phyloP scores from a whole-genome alignment of 768 basidiomycete genomes.

The Fomitopsis serialis region DNA sequence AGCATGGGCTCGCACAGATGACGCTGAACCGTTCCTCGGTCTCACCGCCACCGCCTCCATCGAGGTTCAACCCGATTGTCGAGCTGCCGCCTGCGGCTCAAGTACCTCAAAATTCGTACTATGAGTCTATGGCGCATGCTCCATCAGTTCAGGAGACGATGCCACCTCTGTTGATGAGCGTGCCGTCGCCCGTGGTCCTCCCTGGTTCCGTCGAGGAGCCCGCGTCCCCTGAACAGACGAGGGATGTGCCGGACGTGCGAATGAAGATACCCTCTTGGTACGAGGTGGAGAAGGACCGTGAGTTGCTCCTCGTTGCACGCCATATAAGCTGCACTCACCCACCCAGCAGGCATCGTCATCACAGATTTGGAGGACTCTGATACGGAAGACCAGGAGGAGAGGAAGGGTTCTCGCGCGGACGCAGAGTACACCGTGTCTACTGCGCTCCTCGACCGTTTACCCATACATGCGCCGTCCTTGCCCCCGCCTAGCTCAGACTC shows the following conservation, averaged over 20 bases:
- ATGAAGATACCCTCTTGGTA: constrained; percentile 68
- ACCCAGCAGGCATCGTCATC: constrained; percentile 53
- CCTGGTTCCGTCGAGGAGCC: constrained; percentile 41
- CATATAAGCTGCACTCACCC: background rate
- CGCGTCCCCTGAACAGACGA: constrained; percentile 13
- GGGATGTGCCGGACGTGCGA: constrained; percentile 43
- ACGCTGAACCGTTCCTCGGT: constrained; percentile 17
- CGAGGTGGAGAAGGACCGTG: constrained; percentile 66
- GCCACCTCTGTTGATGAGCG: background rate
- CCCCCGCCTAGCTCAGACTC: constrained; percentile 7
- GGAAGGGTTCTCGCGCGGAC: background rate
- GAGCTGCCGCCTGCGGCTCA: background rate
- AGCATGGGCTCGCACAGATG: constrained; percentile 54
- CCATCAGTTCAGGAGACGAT: background rate
- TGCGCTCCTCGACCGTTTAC: constrained; percentile 17
- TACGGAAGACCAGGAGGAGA: constrained; percentile 18
- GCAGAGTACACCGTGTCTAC: constrained; percentile 12
- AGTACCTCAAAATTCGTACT: background rate
- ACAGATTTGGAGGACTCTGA: constrained; percentile 43
- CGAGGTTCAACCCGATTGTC: background rate
- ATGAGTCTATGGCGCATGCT: background rate
- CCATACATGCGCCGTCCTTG: constrained; percentile 2
- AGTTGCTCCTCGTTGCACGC: constrained; percentile 21
- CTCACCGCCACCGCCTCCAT: background rate
- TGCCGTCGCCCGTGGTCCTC: constrained; percentile 14